Evolutionary conservation across 352 stramenopile genomes (phyloP).

Genomic region (Thraustochytrium sp.): DNA sequence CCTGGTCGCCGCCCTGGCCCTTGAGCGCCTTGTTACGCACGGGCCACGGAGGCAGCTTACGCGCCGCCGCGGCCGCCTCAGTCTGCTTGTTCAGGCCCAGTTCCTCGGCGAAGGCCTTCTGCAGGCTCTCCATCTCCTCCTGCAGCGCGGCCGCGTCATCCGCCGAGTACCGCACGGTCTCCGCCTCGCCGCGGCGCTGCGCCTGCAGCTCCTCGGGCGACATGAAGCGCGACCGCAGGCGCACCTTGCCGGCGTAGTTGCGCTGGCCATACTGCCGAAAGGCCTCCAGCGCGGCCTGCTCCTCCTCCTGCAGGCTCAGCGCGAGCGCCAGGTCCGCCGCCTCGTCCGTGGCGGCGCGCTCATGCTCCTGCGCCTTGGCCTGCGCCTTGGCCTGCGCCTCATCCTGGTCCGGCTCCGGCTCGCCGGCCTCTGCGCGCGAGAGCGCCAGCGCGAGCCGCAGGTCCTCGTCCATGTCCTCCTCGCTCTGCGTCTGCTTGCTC

Average conservation of each 20-base stretch:
- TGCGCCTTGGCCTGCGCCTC: too few relatives aligned
- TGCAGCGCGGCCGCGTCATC: slow-evolving; percentile 2
- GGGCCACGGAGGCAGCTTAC: slow-evolving; percentile 28
- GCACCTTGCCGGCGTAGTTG: slow-evolving; percentile 10
- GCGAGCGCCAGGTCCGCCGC: slow-evolving; percentile 21
- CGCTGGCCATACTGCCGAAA: not conserved
- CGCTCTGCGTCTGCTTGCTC: too few relatives aligned
- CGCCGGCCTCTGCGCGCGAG: not conserved
- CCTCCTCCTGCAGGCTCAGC: slow-evolving; percentile 35
- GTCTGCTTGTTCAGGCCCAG: not conserved
- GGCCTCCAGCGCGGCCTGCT: not conserved
- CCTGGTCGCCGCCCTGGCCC: slow-evolving; percentile 41
- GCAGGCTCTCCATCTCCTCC: slow-evolving; percentile 7
- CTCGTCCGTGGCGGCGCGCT: not conserved
- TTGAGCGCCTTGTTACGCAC: slow-evolving; percentile 41
- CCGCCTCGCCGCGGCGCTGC: not conserved
- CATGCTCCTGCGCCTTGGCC: too few relatives aligned
- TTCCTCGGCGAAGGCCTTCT: slow-evolving; percentile 4
- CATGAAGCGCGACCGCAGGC: not conserved
- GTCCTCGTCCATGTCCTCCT: not conserved
- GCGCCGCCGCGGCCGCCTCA: not conserved
- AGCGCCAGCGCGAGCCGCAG: not conserved
- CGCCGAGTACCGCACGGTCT: not conserved
- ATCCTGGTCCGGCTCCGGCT: not conserved
- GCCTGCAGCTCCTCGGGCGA: not conserved